Base-by-base conservation (phyloP, 2,329 filamentous ascomycete genomes). In the Graphilbum ipis-grandicollis region DNA sequence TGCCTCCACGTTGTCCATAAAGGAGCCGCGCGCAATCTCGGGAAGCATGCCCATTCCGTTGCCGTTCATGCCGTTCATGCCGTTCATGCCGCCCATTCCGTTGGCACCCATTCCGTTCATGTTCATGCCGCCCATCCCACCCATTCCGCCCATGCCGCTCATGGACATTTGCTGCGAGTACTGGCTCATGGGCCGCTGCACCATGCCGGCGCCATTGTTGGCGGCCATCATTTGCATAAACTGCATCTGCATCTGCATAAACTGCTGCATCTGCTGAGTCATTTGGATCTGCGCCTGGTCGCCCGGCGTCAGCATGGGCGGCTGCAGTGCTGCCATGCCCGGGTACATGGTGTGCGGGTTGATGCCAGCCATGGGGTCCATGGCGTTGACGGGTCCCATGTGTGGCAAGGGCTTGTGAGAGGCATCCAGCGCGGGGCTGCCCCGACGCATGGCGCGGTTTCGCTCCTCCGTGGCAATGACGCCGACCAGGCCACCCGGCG, bases 211-310 rank as follows among this genome's bases (percentile, higher is more conserved):
- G 46, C 50, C 39, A 41, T 42, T 44, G 42, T 59, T 60, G 12
- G 51, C 46, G 1, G 65, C 64, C 68, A 83, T 80, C 72, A 84
- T 79, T 49, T 86, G 79, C 79, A 92, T 88, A 57, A 85, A 85
- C 52, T 92, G 81, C 79, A 92, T 86, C 53, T 93, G 84, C 77
- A 90, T 84, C 52, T 85, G 79, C 79, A 88, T 85, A 58, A 88
- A 85, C 48, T 83, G 77, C 39, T 72, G 69, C 81, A 88, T 86
- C 50, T 86, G 79, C 50, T 84, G 78, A 7, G 71, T 78, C 66
- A 90, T 79, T 46, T 86, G 76, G 31, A 86, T 66, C 47, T 88
- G 80, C 21, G 76, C 75, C 52, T 81, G 78, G 43, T 84, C 78
- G 18, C 69, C 70, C 3, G 74, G 61, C 14, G 68, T 69, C 32